A percentile compares a stretch with the other conserved stretches of the same genome.
Evolutionary conservation across 2,329 filamentous ascomycete genomes (phyloP).

Genomic region (Fusarium xylarioides): DNA sequence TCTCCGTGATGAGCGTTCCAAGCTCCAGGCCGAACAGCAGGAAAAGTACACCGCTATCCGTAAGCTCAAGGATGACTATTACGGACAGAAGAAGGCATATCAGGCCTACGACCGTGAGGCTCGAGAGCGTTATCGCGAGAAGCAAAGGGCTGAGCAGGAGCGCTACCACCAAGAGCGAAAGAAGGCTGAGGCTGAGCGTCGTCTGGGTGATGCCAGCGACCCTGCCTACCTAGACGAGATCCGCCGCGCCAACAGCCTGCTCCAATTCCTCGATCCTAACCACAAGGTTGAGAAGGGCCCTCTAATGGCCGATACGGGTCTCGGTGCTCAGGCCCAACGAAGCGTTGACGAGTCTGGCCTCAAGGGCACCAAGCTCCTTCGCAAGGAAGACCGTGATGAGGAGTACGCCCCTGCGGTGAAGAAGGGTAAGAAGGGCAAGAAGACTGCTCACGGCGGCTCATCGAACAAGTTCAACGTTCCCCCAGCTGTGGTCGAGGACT

Average conservation of each 20-base stretch:
- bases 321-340: conserved; percentile 81
- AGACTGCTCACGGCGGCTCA: conserved; percentile 59
- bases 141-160: conserved; percentile 82
- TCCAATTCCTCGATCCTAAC: conserved; percentile 89
- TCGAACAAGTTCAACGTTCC: conserved; percentile 80
- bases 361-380: conserved; percentile 84
- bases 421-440: conserved; percentile 88
- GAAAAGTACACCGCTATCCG: conserved; percentile 84
- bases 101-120: conserved; percentile 85
- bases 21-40: conserved; percentile 85
- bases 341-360: conserved; percentile 85
- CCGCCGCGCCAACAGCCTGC: conserved; percentile 83
- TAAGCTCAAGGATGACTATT: conserved; percentile 91
- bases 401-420: conserved; percentile 84
- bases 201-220: conserved; percentile 82
- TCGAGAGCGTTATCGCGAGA: conserved; percentile 78
- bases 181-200: conserved; percentile 78
- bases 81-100: conserved; percentile 81
- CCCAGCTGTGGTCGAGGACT: conserved; percentile 90
- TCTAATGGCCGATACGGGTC: conserved; percentile 72
- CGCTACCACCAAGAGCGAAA: conserved; percentile 75
- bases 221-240: conserved; percentile 95
- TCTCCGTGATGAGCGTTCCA: conserved; percentile 85
- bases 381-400: conserved; percentile 89
- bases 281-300: conserved; percentile 72